These are phyloP conservation scores for Nakataea oryzae DNA, from an alignment of 2,329 filamentous ascomycete genomes.

Conservation along the genomic window DNA sequence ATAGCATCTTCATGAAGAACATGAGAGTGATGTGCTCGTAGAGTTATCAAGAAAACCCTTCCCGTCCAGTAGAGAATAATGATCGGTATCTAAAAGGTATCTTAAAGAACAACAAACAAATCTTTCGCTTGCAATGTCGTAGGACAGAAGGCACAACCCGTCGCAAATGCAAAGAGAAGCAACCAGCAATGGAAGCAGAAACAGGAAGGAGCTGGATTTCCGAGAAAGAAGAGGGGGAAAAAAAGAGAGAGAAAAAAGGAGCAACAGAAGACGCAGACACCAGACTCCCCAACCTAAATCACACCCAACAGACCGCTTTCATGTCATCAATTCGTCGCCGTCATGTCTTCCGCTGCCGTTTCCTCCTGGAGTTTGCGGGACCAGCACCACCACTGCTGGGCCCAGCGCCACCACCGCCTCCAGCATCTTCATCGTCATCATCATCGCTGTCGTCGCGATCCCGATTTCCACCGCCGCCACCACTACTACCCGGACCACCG, in stretches of 20 bases:
- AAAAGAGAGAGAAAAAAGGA: neutral
- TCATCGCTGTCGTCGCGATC: conserved; percentile 30
- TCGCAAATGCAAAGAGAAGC: neutral
- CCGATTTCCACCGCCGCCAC: conserved; percentile 19
- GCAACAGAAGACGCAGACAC: neutral
- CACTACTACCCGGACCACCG: conserved; percentile 10
- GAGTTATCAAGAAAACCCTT: too few relatives aligned
- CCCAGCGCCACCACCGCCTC: neutral
- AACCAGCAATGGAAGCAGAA: neutral
- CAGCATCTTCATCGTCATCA: conserved; percentile 29
- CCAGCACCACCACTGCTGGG: neutral
- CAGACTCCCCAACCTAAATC: neutral
- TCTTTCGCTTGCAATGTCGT: neutral
- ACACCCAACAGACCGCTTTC: neutral
- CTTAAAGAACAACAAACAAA: neutral
- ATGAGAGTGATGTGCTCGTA: too few relatives aligned
- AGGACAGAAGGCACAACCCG: neutral
- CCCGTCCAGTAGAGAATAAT: neutral
- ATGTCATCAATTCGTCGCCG: neutral
- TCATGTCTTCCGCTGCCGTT: neutral
- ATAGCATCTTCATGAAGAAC: too few relatives aligned
- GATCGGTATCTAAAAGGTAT: neutral
- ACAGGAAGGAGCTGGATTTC: neutral
- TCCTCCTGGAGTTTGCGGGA: neutral
- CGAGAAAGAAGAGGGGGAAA: too few relatives aligned